Percentiles rank a stretch among this genome's conserved stretches.
Evolutionary conservation across 768 basidiomycete genomes (phyloP).

Genomic region (Lepiota venenata): DNA sequence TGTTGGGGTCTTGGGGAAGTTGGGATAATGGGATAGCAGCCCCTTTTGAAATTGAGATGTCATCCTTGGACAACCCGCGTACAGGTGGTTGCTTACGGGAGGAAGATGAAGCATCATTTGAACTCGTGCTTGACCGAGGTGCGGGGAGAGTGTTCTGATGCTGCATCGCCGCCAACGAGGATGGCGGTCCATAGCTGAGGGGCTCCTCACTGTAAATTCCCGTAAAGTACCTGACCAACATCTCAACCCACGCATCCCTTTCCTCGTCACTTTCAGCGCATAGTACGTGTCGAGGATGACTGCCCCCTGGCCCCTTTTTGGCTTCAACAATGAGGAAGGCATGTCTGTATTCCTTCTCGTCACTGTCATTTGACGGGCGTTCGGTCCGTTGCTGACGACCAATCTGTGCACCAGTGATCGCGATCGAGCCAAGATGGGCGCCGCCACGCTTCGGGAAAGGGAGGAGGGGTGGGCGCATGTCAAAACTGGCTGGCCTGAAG

Average conservation of each 20-base stretch:
- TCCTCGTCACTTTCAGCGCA: conserved; percentile 96
- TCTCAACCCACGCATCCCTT: conserved; percentile 92
- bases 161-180: conserved; percentile 23
- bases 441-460: conserved; percentile 67
- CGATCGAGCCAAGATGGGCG: conserved; percentile 85
- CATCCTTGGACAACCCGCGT: conserved; percentile 54
- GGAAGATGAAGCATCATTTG: conserved; percentile 31
- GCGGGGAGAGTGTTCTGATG: conserved; percentile 27
- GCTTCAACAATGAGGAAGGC: conserved; percentile 96
- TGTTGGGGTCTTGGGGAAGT: conserved; percentile 49
- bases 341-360: conserved; percentile 93
- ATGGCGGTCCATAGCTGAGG: conserved; percentile 26
- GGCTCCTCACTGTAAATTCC: conserved; percentile 78
- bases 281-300: conserved; percentile 82
- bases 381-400: conserved; percentile 83
- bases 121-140: conserved; percentile 55
- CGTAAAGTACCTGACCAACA: conserved; percentile 84
- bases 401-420: conserved; percentile 90
- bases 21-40: conserved; percentile 54
- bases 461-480: neutral
- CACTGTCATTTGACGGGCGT: conserved; percentile 53
- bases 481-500: conserved; percentile 22
- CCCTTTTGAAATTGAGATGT: conserved; percentile 44
- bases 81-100: conserved; percentile 31
- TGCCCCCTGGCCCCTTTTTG: conserved; percentile 66